Evolutionary conservation across 768 basidiomycete species (phyloP), one percentile per base, ranked within the genome.

Genomic region (Tricholoma sp.): DNA sequence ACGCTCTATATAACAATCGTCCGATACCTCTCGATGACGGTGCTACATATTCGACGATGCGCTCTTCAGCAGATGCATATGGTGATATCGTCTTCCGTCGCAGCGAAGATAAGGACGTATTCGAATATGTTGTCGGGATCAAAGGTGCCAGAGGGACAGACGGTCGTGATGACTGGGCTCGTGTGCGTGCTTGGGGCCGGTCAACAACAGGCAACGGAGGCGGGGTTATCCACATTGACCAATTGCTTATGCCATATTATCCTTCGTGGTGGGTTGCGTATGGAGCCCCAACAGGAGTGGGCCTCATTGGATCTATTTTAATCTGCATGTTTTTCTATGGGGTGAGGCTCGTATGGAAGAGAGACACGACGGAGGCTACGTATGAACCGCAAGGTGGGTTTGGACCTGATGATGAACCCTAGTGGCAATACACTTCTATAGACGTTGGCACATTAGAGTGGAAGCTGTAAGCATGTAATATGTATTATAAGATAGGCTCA

Each of bases 311-410:
- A 5, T 65, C 88, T 29, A 41, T 81, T 29, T 58, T 82, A 9
- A 89, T 93, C 58, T 79, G 82, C 58, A 65, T 73, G 9, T 88
- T 94, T 69, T 89, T 92, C 71, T 83, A 83, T 66, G 85, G 79
- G n/a, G 84, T 89, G 18, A 75, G 83, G 56, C 71, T 74, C 53
- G 67, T 91, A 52, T 94, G 91, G 91, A 77, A 78, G 59, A 71
- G 77, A 63, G 90, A 91, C 67, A 82, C 82, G 54, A 88, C 84
- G 32, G 89, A 93, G 69, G 88, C 91, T 34, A 94, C 91, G 36
- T 97, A 92, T 69, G 94, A 96, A 68, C 93, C 94, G 20, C 72
- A 89, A 36, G 94, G 93, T 47, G 91, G 93, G 34, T 91, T 89
- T 68, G 80, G 77, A 34, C 74, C 74, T 49, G 81, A 83, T 42